Conservation (phyloP, 805 yeast genomes). For the Ogataea philodendri region DNA sequence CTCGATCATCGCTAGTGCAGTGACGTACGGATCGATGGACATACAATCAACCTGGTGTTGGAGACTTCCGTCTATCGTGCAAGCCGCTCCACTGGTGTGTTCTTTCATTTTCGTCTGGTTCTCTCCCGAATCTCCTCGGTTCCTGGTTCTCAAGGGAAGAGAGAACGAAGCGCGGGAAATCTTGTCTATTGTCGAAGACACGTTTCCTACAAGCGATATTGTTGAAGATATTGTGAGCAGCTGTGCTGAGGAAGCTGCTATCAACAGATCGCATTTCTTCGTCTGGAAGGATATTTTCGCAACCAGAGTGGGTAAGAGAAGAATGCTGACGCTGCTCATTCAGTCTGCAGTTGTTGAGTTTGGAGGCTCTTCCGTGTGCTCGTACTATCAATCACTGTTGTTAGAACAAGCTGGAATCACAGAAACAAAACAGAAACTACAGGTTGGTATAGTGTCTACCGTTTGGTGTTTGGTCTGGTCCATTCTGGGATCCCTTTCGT, state of each 20-base stretch:
- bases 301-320: slow-evolving; percentile 37
- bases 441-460: slow-evolving; percentile 26
- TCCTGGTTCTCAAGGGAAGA: slow-evolving; percentile 35
- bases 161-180: slow-evolving; percentile 35
- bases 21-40: slow-evolving; percentile 34
- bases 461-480: slow-evolving; percentile 22
- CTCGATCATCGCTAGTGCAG: slow-evolving; percentile 45
- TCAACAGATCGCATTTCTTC: slow-evolving; percentile 24
- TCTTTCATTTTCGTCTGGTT: slow-evolving; percentile 35
- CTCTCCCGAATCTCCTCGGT: slow-evolving; percentile 45
- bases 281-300: slow-evolving; percentile 30
- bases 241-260: slow-evolving; percentile 23
- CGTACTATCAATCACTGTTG: slow-evolving; percentile 43
- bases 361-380: slow-evolving; percentile 45
- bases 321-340: slow-evolving; percentile 32
- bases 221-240: slow-evolving; percentile 28
- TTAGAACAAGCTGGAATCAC: slow-evolving; percentile 23
- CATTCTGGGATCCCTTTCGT: slow-evolving; percentile 18
- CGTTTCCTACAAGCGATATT: slow-evolving; percentile 30
- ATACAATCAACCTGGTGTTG: slow-evolving; percentile 44
- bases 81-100: slow-evolving; percentile 44
- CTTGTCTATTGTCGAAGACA: slow-evolving; percentile 36
- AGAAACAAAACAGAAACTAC: slow-evolving; percentile 15
- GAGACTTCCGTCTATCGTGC: slow-evolving; percentile 54
- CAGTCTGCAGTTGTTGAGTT: slow-evolving; percentile 37